Base-by-base conservation (phyloP, 2,329 filamentous ascomycete species). In the Botryotinia narcissicola region DNA sequence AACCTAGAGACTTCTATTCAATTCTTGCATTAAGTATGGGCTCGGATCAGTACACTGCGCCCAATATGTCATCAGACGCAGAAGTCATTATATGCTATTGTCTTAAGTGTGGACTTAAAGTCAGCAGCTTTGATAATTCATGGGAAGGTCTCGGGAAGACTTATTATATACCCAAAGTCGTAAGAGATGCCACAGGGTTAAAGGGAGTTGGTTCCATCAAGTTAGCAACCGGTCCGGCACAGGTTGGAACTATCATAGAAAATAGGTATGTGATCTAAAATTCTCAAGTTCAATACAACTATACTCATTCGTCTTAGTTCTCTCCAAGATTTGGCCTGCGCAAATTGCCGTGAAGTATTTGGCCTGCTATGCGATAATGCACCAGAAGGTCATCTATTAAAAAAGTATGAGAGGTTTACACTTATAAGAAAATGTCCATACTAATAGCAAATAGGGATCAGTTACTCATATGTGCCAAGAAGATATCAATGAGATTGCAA, bases 81-180 rank as follows among this genome's bases (percentile, higher is more conserved):
- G 57, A 73, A 42, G 60, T 68, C 35, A 59, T 73, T 46, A 57
- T 68, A 42, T 73, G 71, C 42, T 62, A 73, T 73, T 81, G 80
- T 70, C 62, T 74, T 32, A 75, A 78, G 35, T 82, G 80, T 72
- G 75, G 77, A 20, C 68, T 72, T 14, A 75, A 78, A 46, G 59
- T 81, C 32, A 80, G 77, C 1, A 74, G 73, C 54, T 81, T 80
- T 61, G 71, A 74, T 42, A 82, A 81, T 64, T 75, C 75, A 2
- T 82, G 80, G 80, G 78, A 77, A 74, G 75, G 74, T 8, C 79
- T 81, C 59, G 80, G 80, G 20, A 81, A 78, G 60, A 78, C 75
- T 14, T 80, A 81, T 71, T 78, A 75, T 59, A 79, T 75, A 48
- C 79, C 80, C 40, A 74, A 78, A 25, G 74, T 78, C 72, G 70